phyloP scores from a whole-genome alignment of 257 asterid species.

The Fraxinus quadrangulata region DNA sequence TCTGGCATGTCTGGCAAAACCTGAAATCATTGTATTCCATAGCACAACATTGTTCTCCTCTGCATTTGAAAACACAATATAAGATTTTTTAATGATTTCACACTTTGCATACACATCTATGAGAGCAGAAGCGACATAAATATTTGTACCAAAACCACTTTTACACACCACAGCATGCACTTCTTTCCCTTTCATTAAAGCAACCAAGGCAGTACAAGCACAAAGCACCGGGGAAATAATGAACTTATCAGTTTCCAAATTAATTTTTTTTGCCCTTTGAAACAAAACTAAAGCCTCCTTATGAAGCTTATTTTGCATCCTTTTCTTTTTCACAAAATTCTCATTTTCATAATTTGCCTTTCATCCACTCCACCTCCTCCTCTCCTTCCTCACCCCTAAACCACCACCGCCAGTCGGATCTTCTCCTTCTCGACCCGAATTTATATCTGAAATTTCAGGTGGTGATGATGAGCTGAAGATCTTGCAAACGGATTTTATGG shows the following conservation, averaged over 20 bases:
- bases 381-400: too few relatives aligned
- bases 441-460: too few relatives aligned
- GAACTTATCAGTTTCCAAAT: constrained; percentile 47
- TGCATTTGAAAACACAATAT: constrained; percentile 48
- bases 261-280: constrained; percentile 41
- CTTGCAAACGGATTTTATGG: too few relatives aligned
- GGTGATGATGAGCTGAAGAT: too few relatives aligned
- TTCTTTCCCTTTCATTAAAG: constrained; percentile 80
- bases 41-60: constrained; percentile 65
- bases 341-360: too few relatives aligned
- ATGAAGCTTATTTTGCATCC: constrained; percentile 51
- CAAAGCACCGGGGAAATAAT: constrained; percentile 63
- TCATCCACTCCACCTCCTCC: too few relatives aligned
- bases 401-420: too few relatives aligned
- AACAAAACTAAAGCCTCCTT: constrained; percentile 73
- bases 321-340: too few relatives aligned
- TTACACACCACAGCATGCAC: constrained; percentile 57
- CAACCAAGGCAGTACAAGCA: constrained; percentile 81
- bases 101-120: constrained; percentile 82
- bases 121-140: constrained; percentile 61
- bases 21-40: constrained; percentile 84
- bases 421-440: too few relatives aligned
- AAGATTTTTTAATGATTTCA: constrained; percentile 65
- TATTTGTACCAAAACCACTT: constrained; percentile 52
- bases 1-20: constrained; percentile 73